Conservation (phyloP, 371 early-diverging fungal genomes). For the Syncephalastrum contaminatum region DNA sequence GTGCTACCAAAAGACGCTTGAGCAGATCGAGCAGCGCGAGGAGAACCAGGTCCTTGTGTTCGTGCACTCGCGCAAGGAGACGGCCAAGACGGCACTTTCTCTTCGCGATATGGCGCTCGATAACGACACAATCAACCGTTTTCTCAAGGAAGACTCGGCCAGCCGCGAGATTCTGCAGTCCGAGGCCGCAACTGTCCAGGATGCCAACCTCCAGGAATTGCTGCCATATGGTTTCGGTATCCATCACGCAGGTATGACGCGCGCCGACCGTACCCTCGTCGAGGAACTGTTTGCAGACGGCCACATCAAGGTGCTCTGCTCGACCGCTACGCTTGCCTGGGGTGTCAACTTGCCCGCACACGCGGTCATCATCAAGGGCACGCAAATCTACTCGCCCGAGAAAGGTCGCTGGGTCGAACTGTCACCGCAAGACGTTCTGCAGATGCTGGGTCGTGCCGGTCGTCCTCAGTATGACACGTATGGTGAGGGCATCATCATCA, state of each 20-base stretch:
- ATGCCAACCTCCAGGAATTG: conserved; percentile 83
- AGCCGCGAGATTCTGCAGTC: conserved; percentile 81
- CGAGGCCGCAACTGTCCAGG: conserved; percentile 80
- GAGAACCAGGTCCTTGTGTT: conserved; percentile 97
- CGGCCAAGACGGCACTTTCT: conserved; percentile 90
- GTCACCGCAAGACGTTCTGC: conserved; percentile 94
- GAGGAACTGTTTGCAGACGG: conserved; percentile 95
- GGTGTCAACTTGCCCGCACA: conserved; percentile 99
- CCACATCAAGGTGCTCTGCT: conserved; percentile 93
- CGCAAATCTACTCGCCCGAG: conserved; percentile 95
- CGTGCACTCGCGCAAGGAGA: conserved; percentile 97
- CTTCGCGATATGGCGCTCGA: conserved; percentile 91
- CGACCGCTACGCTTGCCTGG: conserved; percentile 99
- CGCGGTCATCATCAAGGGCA: conserved; percentile 99
- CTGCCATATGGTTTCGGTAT: conserved; percentile 95
- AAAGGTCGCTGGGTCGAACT: conserved; percentile 94
- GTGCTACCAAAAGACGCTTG: conserved; percentile 89
- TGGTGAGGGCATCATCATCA: conserved; percentile 98
- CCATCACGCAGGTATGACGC: conserved; percentile 99
- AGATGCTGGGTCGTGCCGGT: conserved; percentile 99
- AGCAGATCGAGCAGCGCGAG: conserved; percentile 72
- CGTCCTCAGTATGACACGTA: conserved; percentile 97
- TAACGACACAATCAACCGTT: conserved; percentile 77
- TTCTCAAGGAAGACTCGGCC: conserved; percentile 77
- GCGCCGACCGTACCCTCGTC: conserved; percentile 90